Evolutionary conservation across 345 rosid species (phyloP), one percentile per base, ranked within the genome.

Genomic region (Eutrema yunnanense): DNA sequence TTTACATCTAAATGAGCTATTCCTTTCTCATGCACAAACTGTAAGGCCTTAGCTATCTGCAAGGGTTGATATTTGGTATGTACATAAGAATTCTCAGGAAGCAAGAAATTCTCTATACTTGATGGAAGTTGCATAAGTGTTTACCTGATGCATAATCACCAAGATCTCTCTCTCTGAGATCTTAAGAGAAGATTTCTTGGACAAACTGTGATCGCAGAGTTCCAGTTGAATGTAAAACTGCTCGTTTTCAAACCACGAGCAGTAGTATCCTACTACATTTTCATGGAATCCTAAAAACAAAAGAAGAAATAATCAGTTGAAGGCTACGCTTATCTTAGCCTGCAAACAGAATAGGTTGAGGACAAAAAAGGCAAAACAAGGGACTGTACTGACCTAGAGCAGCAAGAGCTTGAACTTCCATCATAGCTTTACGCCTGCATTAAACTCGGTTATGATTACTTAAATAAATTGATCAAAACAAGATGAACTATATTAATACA

Each of bases 321-420:
- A n/a, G 72, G 22, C 54, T 40, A 65, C 13, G 26, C 54, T 40
- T 49, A 53, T 30, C 54, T 29, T 54, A 42, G 52, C 33, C 36
- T 30, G 14, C 14, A 65, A 47, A 14, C 29, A 8, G 41, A 36
- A 68, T 7, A 50, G 52, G 4, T 12, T 58, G 49, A 32, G 36
- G 70, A 62, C 2, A 52, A 60, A 40, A 62, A 30, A 16, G 64
- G 57, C 19, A 0, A 51, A 62, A 42, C 19, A 42, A 40, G 9
- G 67, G 41, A 60, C 47, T 49, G 49, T 26, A 60, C 81, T 81
- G 75, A 95, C 98, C 99, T 80, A 88, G 72, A 72, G 98, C 98
- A 38, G 97, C 99, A 84, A 92, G 81, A 76, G 96, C 90, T 83
- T 96, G 99, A 73, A 90, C 99, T 88, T 96, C 99, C 97, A 96